Conservation (phyloP, 768 basidiomycete genomes). For the Tubosaeta sp. region DNA sequence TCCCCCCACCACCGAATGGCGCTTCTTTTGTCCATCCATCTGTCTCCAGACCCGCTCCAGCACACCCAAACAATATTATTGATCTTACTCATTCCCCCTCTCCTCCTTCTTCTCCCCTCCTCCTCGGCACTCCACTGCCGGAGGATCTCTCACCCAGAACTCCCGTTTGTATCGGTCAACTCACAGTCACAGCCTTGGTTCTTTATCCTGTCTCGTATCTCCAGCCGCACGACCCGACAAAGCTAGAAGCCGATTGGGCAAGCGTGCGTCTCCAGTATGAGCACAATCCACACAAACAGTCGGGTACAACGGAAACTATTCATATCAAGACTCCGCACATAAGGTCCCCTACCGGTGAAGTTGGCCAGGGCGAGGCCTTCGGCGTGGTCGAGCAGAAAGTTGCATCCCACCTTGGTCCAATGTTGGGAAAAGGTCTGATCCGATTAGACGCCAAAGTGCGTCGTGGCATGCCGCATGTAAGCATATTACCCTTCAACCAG, state of each 20-base stretch:
- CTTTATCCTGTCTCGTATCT: conserved; percentile 79
- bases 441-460: conserved; percentile 74
- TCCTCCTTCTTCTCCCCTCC: conserved; percentile 38
- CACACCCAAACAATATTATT: conserved; percentile 52
- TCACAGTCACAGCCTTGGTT: conserved; percentile 78
- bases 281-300: conserved; percentile 49
- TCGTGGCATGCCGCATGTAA: conserved; percentile 59
- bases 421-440: conserved; percentile 82
- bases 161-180: conserved; percentile 83
- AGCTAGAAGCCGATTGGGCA: conserved; percentile 57
- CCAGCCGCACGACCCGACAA: conserved; percentile 37
- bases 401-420: conserved; percentile 71
- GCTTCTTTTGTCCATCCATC: conserved; percentile 20
- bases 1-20: conserved; percentile 21
- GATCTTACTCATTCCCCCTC: conserved; percentile 71
- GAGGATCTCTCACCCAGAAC: conserved; percentile 71
- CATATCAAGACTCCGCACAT: conserved; percentile 66
- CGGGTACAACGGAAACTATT: conserved; percentile 62
- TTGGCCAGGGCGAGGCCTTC: conserved; percentile 60
- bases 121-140: conserved; percentile 35
- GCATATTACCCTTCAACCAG: conserved; percentile 26
- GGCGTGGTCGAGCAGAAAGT: conserved; percentile 86
- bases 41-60: conserved; percentile 18
- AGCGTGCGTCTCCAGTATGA: conserved; percentile 71
- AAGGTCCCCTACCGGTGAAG: conserved; percentile 50